A percentile compares a stretch with the other conserved stretches of the same genome.
These are phyloP conservation scores for Patellaria atrata DNA, from an alignment of 495 filamentous ascomycete species.

Conservation along the genomic window DNA sequence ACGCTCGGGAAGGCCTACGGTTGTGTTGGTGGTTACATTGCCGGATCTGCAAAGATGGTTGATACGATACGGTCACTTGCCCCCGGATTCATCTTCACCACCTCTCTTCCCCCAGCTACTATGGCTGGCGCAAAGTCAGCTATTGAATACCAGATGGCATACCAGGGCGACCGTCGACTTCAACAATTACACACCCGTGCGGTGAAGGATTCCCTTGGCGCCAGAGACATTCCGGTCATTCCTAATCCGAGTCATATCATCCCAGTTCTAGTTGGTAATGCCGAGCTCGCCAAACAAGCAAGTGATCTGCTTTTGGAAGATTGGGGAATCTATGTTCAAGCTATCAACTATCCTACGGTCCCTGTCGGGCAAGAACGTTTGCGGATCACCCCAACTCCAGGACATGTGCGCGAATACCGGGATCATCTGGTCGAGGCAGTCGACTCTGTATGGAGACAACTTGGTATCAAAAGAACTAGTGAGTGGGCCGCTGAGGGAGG, in stretches of 20 bases:
- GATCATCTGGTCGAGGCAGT: constrained; percentile 76
- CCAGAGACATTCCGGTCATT: constrained; percentile 85
- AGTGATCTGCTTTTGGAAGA: constrained; percentile 77
- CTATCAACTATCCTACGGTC: constrained; percentile 97
- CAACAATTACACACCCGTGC: constrained; percentile 93
- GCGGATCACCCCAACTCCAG: constrained; percentile 88
- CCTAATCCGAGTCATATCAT: constrained; percentile 96
- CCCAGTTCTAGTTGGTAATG: constrained; percentile 84
- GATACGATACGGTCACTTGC: constrained; percentile 94
- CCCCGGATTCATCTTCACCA: constrained; percentile 98
- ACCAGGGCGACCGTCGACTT: constrained; percentile 69
- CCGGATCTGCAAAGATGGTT: constrained; percentile 73
- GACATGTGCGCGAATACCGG: constrained; percentile 67
- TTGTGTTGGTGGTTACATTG: constrained; percentile 95
- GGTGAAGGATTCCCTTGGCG: constrained; percentile 66
- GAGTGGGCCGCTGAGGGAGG: constrained; percentile 87
- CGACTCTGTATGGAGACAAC: constrained; percentile 70
- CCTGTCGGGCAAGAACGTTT: constrained; percentile 91
- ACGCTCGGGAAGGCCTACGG: constrained; percentile 97
- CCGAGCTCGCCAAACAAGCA: constrained; percentile 81
- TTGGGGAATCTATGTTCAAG: constrained; percentile 90
- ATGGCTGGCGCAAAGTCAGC: constrained; percentile 90
- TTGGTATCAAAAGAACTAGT: constrained; percentile 79
- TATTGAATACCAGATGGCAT: constrained; percentile 77
- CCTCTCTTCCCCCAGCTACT: constrained; percentile 83